phyloP scores from a whole-genome alignment of 108 stramenopile genomes.

The Conticribra weissflogii region DNA sequence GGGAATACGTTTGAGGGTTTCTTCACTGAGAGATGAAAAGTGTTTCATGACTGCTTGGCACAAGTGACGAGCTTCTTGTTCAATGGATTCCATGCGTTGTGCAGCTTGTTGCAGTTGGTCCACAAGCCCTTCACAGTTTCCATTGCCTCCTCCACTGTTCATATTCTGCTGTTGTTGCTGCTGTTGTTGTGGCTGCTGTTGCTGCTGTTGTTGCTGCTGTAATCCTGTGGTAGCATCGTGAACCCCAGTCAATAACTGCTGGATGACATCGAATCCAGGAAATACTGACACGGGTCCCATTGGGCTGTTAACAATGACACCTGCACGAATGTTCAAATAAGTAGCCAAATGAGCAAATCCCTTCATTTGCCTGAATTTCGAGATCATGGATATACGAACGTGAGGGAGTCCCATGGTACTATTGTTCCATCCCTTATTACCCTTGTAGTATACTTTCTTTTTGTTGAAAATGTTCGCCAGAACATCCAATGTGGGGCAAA shows the following conservation, averaged over 20 bases:
- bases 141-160: constrained; percentile 3
- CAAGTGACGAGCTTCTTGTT: constrained; percentile 30
- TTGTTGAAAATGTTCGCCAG: constrained; percentile 70
- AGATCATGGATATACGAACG: constrained; percentile 69
- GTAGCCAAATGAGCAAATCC: constrained; percentile 59
- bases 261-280: constrained; percentile 35
- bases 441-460: constrained; percentile 82
- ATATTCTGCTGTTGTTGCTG: constrained; percentile 12
- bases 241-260: constrained; percentile 28
- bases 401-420: constrained; percentile 57
- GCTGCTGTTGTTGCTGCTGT: background rate
- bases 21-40: constrained; percentile 56
- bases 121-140: constrained; percentile 23
- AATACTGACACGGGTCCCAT: constrained; percentile 36
- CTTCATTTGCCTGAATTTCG: constrained; percentile 50
- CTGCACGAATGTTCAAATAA: constrained; percentile 54
- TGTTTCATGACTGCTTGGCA: constrained; percentile 64
- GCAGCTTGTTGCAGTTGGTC: constrained; percentile 25
- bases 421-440: constrained; percentile 60
- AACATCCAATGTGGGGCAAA: constrained; percentile 45
- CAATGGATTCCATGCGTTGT: constrained; percentile 40
- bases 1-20: constrained; percentile 62
- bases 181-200: constrained; percentile 3
- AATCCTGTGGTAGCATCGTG: constrained; percentile 9
- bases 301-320: background rate